Evolutionary conservation across 192 early-diverging fungal genomes (phyloP), one percentile per base, ranked within the genome.

Genomic region (Gamsiella multidivaricata): DNA sequence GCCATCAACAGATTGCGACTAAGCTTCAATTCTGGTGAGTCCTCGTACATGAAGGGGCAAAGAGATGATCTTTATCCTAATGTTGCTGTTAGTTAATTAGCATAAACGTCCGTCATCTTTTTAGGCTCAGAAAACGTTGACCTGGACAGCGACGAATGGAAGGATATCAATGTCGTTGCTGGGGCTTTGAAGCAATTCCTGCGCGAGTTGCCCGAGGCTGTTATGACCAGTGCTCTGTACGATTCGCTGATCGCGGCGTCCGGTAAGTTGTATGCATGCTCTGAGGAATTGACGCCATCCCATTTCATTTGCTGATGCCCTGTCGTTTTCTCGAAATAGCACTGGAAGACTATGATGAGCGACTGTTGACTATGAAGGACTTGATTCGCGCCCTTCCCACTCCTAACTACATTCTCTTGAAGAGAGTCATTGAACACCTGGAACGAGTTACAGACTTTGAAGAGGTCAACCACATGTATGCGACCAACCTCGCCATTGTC

Each of bases 121-220:
- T 54, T 49, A 67, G 69, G 74, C 11, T 58, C 68, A 0, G 37
- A 84, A 1, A 80, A 82, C 6, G 84, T 93, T 14, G 81, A 91
- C 34, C 65, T 94, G 61, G 81, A 80, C 60, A 65, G 74, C 0
- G 84, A 88, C 45, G 84, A 85, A 25, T 94, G 87, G 70, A 82
- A 84, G 33, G 92, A 94, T 39, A 94, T 94, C 70, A 91, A 94
- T 75, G 87, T 92, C 15, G 85, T 97, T 6, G 95, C 95, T 2
- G 95, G 93, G 51, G 88, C 95, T 50, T 78, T 97, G 79, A 97
- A 97, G 81, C 94, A 93, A 78, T 99, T 97, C 81, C 81, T 99
- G 65, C 88, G 97, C 17, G 95, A 96, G 50, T 67, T 99, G 58
- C 97, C 97, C 1, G 96, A 99, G 63, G 95, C 96, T 1, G 70